Conservation (phyloP, 768 basidiomycete species). For the Kwoniella sp. region DNA sequence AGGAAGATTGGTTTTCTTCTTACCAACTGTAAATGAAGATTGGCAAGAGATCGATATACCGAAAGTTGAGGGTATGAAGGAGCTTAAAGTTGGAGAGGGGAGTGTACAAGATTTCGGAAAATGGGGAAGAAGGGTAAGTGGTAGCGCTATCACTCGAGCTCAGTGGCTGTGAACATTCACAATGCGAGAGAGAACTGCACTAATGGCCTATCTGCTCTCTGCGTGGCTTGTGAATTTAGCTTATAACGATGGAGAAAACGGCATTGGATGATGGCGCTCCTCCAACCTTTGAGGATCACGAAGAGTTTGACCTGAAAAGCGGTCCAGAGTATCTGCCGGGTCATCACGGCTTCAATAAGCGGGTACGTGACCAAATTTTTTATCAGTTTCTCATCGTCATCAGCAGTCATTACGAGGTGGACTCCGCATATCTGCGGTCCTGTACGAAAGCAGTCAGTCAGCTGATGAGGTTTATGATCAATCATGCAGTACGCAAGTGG, state of each 20-base stretch:
- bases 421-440: too few relatives aligned
- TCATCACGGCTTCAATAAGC: slow-evolving; percentile 83
- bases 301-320: slow-evolving; percentile 52
- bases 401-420: background rate
- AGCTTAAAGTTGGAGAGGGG: slow-evolving; percentile 59
- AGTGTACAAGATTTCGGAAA: slow-evolving; percentile 90
- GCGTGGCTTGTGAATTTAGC: slow-evolving; percentile 58
- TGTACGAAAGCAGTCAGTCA: too few relatives aligned
- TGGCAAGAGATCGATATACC: slow-evolving; percentile 85
- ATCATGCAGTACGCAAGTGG: slow-evolving; percentile 18
- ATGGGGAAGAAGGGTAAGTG: slow-evolving; percentile 87
- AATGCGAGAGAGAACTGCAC: too few relatives aligned
- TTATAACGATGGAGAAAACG: slow-evolving; percentile 84
- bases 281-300: slow-evolving; percentile 39
- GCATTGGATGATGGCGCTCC: slow-evolving; percentile 38
- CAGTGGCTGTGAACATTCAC: background rate
- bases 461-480: too few relatives aligned
- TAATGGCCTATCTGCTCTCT: too few relatives aligned
- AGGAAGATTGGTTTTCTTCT: slow-evolving; percentile 91
- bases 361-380: slow-evolving; percentile 55
- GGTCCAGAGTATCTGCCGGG: slow-evolving; percentile 63
- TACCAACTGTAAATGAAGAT: slow-evolving; percentile 75
- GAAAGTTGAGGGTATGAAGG: slow-evolving; percentile 74
- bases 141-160: too few relatives aligned
- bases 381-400: background rate